Evolutionary conservation across 371 early-diverging fungal genomes (phyloP).

Genomic region (Apophysomyces trapeziformis): DNA sequence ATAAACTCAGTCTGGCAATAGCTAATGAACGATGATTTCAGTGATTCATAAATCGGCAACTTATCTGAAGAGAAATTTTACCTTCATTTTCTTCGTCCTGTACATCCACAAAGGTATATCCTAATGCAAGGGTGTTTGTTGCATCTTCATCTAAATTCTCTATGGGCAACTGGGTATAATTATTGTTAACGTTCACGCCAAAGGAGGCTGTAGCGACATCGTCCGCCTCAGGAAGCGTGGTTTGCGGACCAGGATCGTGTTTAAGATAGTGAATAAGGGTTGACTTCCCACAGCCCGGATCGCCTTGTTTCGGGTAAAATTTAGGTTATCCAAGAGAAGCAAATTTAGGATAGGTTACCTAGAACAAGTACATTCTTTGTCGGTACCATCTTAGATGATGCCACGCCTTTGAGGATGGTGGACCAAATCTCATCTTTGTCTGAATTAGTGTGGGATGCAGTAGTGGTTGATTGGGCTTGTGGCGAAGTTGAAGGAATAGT

Average conservation of each 20-base stretch:
- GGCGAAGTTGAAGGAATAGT: constrained; percentile 9
- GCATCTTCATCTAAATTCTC: constrained; percentile 64
- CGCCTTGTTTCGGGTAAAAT: constrained; percentile 49
- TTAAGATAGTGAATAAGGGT: constrained; percentile 72
- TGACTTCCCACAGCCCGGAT: constrained; percentile 78
- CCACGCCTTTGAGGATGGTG: constrained; percentile 69
- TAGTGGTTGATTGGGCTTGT: constrained; percentile 16
- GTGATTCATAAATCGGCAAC: background rate
- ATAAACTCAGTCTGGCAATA: constrained; percentile 84
- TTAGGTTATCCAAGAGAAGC: constrained; percentile 2
- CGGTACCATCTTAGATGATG: constrained; percentile 72
- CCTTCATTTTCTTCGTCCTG: constrained; percentile 86
- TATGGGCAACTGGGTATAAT: constrained; percentile 44
- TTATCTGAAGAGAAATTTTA: constrained; percentile 16
- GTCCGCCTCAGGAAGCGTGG: constrained; percentile 43
- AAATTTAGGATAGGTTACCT: constrained; percentile 40
- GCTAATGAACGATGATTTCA: constrained; percentile 27
- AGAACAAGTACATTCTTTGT: constrained; percentile 73
- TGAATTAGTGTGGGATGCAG: constrained; percentile 16
- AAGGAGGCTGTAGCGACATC: constrained; percentile 41
- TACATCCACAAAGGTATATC: constrained; percentile 84
- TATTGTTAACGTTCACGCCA: constrained; percentile 43
- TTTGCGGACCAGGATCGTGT: constrained; percentile 61
- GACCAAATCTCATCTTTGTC: constrained; percentile 75
- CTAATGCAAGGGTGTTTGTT: constrained; percentile 79